These are phyloP conservation scores for Aspergillus pseudonomiae DNA, from an alignment of 2,329 filamentous ascomycete genomes.

Conservation along the genomic window DNA sequence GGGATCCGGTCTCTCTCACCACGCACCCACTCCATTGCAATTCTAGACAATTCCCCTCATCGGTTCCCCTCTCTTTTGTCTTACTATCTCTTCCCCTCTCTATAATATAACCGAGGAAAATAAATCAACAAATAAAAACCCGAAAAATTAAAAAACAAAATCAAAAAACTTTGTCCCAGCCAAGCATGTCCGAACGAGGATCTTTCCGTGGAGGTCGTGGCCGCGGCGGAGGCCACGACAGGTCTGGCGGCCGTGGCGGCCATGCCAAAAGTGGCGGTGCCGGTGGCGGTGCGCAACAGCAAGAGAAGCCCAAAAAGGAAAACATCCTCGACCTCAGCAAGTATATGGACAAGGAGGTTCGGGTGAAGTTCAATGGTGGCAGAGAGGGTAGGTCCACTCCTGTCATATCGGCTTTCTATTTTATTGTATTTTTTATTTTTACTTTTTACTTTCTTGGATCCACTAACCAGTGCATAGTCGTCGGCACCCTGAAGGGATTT, in stretches of 20 bases:
- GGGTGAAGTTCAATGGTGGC: slow-evolving; percentile 95
- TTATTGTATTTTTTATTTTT: background rate
- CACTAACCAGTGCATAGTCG: slow-evolving; percentile 58
- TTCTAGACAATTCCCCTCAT: slow-evolving; percentile 10
- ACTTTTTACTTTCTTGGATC: background rate
- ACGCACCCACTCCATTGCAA: background rate
- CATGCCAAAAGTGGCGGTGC: slow-evolving; percentile 53
- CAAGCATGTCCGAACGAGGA: slow-evolving; percentile 46
- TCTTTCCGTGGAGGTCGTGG: slow-evolving; percentile 60
- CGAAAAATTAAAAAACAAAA: background rate
- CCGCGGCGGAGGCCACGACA: slow-evolving; percentile 45
- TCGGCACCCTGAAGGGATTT: slow-evolving; percentile 88
- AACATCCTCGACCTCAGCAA: slow-evolving; percentile 94
- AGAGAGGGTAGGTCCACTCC: slow-evolving; percentile 69
- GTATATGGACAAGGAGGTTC: slow-evolving; percentile 96
- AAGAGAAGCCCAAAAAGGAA: slow-evolving; percentile 92
- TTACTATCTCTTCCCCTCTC: slow-evolving; percentile 4
- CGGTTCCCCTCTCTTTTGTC: slow-evolving; percentile 11
- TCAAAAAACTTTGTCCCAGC: slow-evolving; percentile 11
- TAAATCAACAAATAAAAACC: slow-evolving; percentile 7
- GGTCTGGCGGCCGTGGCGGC: slow-evolving; percentile 46
- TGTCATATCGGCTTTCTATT: background rate
- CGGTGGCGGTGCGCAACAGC: slow-evolving; percentile 53
- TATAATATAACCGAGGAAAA: slow-evolving; percentile 7
- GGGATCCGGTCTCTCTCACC: slow-evolving; percentile 7